Base-by-base conservation (phyloP, 2,329 filamentous ascomycete species). In the Ophiostoma australiae region DNA sequence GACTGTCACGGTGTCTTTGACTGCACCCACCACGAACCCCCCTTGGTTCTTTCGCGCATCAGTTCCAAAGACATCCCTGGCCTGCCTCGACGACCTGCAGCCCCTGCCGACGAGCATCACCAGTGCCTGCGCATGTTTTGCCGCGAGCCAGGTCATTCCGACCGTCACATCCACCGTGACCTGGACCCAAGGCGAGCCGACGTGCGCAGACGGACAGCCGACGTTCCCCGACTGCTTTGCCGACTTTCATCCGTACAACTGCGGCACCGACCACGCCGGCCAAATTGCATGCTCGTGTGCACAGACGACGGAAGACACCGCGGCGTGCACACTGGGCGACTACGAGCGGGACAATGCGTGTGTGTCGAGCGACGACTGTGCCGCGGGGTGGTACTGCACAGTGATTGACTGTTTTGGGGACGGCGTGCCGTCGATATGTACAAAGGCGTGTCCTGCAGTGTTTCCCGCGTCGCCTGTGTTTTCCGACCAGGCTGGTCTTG, bases 101-200 rank as follows among this genome's bases (percentile, higher is more conserved):
- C 8, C 52, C 4, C 8, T 13, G 8, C 52, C n/a, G 52, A 58
- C 52, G 10, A 27, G 52, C n/a, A 31, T 48, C 4, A n/a, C 44
- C 17, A n/a, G 44, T 17, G 17, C 44, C 17, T 48, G 44, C 3
- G 44, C 44, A 88, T 48, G 44, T 17, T 48, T 48, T 48, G 44
- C 44, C 44, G 7, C 15, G 17, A 48, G 15, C 44, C 44, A 48
- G 4, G 17, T 17, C 44, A 20, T 15, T 4, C 44, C 44, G 44
- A 6, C 44, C 44, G 44, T 48, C 15, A 6, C 17, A 48, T 48
- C 44, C 15, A 48, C 44, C 17, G 44, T 48, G 15, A 48, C 44
- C 17, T 48, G 44, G 44, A 48, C 44, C 15, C 44, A 48, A 6
- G 44, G 15, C 44, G 44, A 48, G 44, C 44, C 44, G 44, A 48